Evolutionary conservation across 139 green algal genomes (phyloP).

Genomic region (Chlorella sorokiniana): DNA sequence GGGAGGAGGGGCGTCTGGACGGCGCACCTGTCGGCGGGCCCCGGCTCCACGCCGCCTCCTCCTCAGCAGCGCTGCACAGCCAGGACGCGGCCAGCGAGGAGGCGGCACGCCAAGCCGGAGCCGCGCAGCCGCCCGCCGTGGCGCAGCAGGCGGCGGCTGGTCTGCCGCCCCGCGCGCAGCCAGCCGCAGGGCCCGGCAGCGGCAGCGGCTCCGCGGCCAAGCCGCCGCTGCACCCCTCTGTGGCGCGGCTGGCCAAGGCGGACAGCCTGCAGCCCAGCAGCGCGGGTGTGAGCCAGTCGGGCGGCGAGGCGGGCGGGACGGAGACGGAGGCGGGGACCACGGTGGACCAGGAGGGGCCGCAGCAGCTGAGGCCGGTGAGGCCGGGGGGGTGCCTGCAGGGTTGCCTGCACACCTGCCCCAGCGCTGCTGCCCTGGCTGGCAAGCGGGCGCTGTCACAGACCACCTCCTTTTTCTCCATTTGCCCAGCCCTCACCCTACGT

Average conservation of each 20-base stretch:
- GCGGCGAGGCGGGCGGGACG: not conserved
- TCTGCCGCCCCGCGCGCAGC: not conserved
- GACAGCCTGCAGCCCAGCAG: constrained; percentile 34
- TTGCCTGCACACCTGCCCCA: not conserved
- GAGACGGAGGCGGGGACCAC: constrained; percentile 7
- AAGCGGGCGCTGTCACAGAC: not conserved
- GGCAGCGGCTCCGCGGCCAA: not conserved
- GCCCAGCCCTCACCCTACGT: not conserved
- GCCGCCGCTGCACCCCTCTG: constrained; percentile 25
- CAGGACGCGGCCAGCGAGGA: not conserved
- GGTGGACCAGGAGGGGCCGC: constrained; percentile 6
- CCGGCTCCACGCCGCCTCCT: constrained; percentile 9
- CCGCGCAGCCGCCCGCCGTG: not conserved
- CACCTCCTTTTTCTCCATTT: not conserved
- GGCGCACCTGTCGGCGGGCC: not conserved
- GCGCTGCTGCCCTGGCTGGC: not conserved
- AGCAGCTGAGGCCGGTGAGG: constrained; percentile 13
- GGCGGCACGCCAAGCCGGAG: constrained; percentile 7
- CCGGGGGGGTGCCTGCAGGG: too few species aligned
- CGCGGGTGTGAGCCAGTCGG: constrained; percentile 26
- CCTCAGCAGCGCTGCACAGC: not conserved
- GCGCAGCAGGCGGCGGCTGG: not conserved
- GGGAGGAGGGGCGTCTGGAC: not conserved
- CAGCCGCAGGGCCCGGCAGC: not conserved
- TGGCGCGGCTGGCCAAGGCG: not conserved